phyloP scores from a whole-genome alignment of 495 filamentous ascomycete species.

The Friedmanniomyces endolithicus region DNA sequence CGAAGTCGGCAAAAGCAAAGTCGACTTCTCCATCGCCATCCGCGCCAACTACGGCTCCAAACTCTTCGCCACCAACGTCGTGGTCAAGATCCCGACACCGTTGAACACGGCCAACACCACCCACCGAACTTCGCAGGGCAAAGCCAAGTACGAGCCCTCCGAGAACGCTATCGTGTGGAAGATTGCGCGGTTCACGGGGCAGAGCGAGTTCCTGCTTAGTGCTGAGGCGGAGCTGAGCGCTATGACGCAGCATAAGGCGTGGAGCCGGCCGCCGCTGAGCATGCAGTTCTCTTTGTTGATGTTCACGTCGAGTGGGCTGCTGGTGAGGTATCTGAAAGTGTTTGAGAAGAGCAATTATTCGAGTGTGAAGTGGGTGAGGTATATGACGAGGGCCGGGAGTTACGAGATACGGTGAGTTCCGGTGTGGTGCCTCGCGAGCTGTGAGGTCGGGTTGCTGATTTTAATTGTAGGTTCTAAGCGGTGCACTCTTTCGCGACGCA shows the following conservation, averaged over 20 bases:
- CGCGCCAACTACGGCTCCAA: constrained; percentile 93
- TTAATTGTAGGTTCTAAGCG: not conserved
- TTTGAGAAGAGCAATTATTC: constrained; percentile 99
- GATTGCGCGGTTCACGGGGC: constrained; percentile 90
- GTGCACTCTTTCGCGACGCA: not conserved
- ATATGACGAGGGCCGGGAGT: constrained; percentile 90
- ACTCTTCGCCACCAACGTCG: constrained; percentile 95
- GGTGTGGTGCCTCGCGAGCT: not conserved
- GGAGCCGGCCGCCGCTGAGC: constrained; percentile 85
- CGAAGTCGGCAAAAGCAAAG: constrained; percentile 92
- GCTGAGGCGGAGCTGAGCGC: constrained; percentile 86
- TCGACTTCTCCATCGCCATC: constrained; percentile 96
- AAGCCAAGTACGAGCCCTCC: constrained; percentile 95
- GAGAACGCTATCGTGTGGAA: constrained; percentile 99
- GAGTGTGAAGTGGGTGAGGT: constrained; percentile 97
- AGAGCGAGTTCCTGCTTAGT: constrained; percentile 85
- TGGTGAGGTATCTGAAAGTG: constrained; percentile 95
- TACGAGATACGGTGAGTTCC: constrained; percentile 58
- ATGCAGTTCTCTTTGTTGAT: constrained; percentile 88
- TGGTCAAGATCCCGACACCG: constrained; percentile 87
- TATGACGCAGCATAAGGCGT: constrained; percentile 98
- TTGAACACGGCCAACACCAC: constrained; percentile 91
- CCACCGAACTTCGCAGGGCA: constrained; percentile 87
- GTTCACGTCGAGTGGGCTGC: constrained; percentile 87
- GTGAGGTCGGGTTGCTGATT: not conserved